Conservation (phyloP, 768 basidiomycete species). For the Macrolepiota albuminosa region DNA sequence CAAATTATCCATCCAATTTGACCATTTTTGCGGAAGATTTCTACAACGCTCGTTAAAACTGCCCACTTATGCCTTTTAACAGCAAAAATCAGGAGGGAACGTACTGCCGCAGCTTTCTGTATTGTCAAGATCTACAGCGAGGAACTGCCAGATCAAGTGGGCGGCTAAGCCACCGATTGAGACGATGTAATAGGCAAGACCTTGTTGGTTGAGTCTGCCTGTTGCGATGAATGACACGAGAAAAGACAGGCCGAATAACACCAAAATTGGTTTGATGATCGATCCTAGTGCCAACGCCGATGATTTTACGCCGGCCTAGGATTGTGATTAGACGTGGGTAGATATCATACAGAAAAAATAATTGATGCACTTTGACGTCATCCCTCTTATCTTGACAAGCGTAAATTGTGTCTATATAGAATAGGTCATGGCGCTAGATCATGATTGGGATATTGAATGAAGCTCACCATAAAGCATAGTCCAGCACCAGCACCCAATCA, state of each 20-base stretch:
- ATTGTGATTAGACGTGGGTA: background rate
- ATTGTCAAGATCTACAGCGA: background rate
- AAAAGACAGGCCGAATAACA: constrained; percentile 34
- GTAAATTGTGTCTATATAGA: constrained; percentile 8
- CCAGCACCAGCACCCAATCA: constrained; percentile 19
- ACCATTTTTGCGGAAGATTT: background rate
- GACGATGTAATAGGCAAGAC: constrained; percentile 26
- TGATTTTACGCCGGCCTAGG: constrained; percentile 45
- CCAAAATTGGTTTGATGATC: constrained; percentile 36
- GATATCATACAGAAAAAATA: background rate
- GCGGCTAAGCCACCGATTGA: constrained; percentile 12
- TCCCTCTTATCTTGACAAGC: constrained; percentile 3
- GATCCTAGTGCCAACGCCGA: constrained; percentile 50
- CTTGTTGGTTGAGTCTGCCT: constrained; percentile 31
- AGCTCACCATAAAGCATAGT: background rate
- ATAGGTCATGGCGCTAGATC: background rate
- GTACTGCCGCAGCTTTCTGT: background rate
- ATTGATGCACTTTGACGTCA: background rate
- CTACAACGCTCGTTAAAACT: background rate
- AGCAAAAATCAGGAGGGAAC: background rate
- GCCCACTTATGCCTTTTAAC: background rate
- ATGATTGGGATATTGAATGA: background rate
- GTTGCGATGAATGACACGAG: constrained; percentile 32
- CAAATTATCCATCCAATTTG: background rate
- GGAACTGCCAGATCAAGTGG: constrained; percentile 2